Evolutionary conservation across 2,329 filamentous ascomycete species (phyloP).

Genomic region (Ambrosiella xylebori): DNA sequence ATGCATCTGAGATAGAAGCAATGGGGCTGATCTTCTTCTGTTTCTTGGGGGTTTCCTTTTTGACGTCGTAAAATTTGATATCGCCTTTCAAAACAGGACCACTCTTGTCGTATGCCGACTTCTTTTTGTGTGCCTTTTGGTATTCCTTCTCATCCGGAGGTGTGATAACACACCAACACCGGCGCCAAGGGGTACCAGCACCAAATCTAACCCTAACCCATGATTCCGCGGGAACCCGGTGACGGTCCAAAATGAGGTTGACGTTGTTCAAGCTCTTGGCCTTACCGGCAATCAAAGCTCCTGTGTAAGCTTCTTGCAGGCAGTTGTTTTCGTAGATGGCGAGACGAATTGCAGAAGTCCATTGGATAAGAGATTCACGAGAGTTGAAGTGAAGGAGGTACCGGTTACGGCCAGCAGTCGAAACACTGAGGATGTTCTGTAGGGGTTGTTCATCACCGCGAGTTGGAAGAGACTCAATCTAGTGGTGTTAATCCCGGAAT

Average conservation of each 20-base stretch:
- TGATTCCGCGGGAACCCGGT: slow-evolving; percentile 62
- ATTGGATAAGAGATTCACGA: slow-evolving; percentile 79
- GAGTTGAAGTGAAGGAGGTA: slow-evolving; percentile 96
- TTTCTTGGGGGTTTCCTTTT: slow-evolving; percentile 60
- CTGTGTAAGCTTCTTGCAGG: slow-evolving; percentile 90
- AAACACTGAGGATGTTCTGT: slow-evolving; percentile 89
- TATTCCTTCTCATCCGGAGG: slow-evolving; percentile 90
- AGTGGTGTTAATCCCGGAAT: not conserved
- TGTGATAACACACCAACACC: slow-evolving; percentile 89
- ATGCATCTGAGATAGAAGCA: slow-evolving; percentile 78
- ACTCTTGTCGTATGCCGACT: slow-evolving; percentile 64
- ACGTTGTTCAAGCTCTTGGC: slow-evolving; percentile 83
- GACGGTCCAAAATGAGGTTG: slow-evolving; percentile 68
- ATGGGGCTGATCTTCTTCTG: slow-evolving; percentile 84
- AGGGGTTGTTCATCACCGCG: slow-evolving; percentile 62
- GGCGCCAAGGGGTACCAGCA: slow-evolving; percentile 85
- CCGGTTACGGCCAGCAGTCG: slow-evolving; percentile 85
- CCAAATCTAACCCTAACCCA: slow-evolving; percentile 94
- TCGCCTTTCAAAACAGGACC: slow-evolving; percentile 59
- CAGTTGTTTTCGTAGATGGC: slow-evolving; percentile 89
- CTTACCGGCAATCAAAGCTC: slow-evolving; percentile 86
- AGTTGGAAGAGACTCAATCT: slow-evolving; percentile 83
- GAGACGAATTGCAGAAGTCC: slow-evolving; percentile 86
- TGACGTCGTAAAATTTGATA: slow-evolving; percentile 86
- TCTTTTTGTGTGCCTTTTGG: slow-evolving; percentile 66